Conservation (phyloP, 1,139 yeast genomes). For the Yamadazyma epiphylla region DNA sequence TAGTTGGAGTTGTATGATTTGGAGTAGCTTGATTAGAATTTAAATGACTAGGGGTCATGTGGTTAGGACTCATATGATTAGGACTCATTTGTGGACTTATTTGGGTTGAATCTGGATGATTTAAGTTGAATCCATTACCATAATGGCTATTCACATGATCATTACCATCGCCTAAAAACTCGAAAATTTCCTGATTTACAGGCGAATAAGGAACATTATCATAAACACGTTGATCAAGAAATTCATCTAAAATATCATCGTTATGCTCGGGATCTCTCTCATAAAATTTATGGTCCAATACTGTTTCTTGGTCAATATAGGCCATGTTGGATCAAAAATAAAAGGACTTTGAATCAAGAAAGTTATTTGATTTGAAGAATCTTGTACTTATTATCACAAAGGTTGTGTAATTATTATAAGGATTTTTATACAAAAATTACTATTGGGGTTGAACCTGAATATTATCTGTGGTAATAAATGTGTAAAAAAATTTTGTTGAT, state of each 20-base stretch:
- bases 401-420: no score
- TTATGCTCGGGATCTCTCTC: no score
- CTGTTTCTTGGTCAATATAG: no score
- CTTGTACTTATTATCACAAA: no score
- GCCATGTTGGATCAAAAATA: no score
- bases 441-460: no score
- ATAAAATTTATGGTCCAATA: no score
- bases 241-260: slow-evolving; percentile 50
- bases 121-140: not conserved
- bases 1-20: not conserved
- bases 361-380: no score
- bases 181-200: slow-evolving; percentile 11
- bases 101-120: not conserved
- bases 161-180: slow-evolving; percentile 6
- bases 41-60: not conserved
- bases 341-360: no score
- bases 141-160: slow-evolving; percentile 26
- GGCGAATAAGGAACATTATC: slow-evolving; percentile 28
- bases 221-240: slow-evolving; percentile 53
- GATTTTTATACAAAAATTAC: no score
- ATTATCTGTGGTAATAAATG: no score
- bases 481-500: no score
- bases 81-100: not conserved
- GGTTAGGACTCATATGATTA: not conserved
- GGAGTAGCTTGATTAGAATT: not conserved